These are phyloP conservation scores for Dioscorea zingiberensis DNA, from an alignment of 106 monocot genomes.

Conservation along the genomic window DNA sequence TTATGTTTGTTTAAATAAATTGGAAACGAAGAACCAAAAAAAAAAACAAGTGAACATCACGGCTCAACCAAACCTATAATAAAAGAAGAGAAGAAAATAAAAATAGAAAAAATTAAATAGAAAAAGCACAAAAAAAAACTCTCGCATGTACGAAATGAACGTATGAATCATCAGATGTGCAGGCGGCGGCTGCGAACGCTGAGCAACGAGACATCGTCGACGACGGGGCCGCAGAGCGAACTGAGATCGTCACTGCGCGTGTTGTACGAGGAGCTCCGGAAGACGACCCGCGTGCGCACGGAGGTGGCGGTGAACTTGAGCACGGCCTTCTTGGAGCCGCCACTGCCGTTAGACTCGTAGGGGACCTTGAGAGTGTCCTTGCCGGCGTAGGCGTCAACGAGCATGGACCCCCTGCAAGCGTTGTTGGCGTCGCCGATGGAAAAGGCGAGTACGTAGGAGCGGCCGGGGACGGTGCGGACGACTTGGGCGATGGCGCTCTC, in stretches of 20 bases:
- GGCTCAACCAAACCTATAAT: too few relatives aligned
- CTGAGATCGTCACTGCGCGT: slow-evolving; percentile 4
- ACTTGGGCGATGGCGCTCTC: slow-evolving; percentile 4
- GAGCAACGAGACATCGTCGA: not conserved
- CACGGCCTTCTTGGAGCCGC: slow-evolving; percentile 5
- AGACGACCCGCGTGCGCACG: not conserved
- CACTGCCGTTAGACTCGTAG: not conserved
- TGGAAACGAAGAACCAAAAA: too few relatives aligned
- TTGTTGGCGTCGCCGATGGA: not conserved
- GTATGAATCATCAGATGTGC: too few relatives aligned
- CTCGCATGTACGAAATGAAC: too few relatives aligned
- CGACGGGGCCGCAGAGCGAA: slow-evolving; percentile 7
- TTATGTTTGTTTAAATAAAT: too few relatives aligned
- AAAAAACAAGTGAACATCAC: too few relatives aligned
- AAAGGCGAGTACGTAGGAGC: slow-evolving; percentile 1
- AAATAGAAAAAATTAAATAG: too few relatives aligned
- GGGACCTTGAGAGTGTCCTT: not conserved
- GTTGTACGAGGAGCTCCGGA: slow-evolving; percentile 4
- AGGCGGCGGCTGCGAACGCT: not conserved
- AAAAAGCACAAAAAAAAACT: too few relatives aligned
- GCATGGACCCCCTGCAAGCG: slow-evolving; percentile 1
- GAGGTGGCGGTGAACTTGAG: not conserved
- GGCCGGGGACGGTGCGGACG: not conserved
- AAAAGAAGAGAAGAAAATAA: too few relatives aligned
- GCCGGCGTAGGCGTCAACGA: slow-evolving; percentile 3